phyloP scores from a whole-genome alignment of 1,284 basidiomycete genomes.

The Irpex sp. region DNA sequence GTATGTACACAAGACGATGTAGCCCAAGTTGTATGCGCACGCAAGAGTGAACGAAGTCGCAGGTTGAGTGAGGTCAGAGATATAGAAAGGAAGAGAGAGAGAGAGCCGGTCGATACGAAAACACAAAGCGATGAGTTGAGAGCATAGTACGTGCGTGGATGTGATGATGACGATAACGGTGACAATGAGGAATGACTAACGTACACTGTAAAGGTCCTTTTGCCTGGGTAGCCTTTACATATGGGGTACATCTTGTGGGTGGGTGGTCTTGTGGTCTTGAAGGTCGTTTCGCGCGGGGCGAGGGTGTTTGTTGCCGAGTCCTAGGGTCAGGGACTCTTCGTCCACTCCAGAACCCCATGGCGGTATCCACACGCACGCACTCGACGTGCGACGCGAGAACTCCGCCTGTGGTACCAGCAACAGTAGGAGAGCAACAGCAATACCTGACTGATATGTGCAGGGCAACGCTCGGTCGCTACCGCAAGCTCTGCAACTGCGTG shows the following conservation, averaged over 20 bases:
- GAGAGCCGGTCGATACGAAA: background rate
- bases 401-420: background rate
- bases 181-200: background rate
- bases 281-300: constrained; percentile 24
- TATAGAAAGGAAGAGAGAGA: background rate
- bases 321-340: background rate
- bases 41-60: background rate
- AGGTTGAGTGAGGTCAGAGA: background rate
- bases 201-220: background rate
- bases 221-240: background rate
- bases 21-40: background rate
- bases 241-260: background rate
- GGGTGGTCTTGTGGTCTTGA: constrained; percentile 12
- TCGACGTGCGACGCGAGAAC: background rate
- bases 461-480: background rate
- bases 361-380: background rate
- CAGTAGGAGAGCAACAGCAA: background rate
- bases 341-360: background rate
- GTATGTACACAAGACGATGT: background rate
- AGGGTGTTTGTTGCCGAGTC: background rate
- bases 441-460: background rate
- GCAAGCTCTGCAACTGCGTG: background rate
- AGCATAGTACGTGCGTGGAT: background rate
- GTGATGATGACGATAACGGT: background rate
- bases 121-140: background rate